Conservation (phyloP, 345 rosid species). For the Lepidium africanum region DNA sequence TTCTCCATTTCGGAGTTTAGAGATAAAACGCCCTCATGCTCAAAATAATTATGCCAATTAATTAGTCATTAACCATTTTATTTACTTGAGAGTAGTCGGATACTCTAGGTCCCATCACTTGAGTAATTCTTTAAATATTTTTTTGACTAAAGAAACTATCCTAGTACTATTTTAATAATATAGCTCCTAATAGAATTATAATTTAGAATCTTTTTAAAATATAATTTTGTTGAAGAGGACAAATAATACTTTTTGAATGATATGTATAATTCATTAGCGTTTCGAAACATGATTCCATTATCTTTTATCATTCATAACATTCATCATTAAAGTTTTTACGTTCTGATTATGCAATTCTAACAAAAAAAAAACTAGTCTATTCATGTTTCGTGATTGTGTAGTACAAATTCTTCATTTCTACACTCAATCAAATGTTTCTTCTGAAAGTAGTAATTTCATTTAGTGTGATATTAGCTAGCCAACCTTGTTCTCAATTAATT, state of each 20-base stretch:
- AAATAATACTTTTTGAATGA: background rate
- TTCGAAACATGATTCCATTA: background rate
- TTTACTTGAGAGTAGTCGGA: no score
- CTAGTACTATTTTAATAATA: background rate
- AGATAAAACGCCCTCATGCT: background rate
- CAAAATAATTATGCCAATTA: background rate
- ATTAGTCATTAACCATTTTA: no score
- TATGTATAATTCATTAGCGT: background rate
- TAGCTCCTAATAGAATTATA: background rate
- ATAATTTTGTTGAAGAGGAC: background rate
- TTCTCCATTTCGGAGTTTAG: background rate
- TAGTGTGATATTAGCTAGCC: no score
- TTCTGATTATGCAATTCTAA: background rate
- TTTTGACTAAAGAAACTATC: background rate
- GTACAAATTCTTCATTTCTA: no score
- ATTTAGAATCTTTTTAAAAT: background rate
- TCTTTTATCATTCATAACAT: background rate
- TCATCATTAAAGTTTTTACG: background rate
- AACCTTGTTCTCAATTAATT: no score
- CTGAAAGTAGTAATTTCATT: no score
- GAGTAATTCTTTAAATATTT: no score
- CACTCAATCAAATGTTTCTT: no score
- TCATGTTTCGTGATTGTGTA: no score
- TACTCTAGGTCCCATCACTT: no score
- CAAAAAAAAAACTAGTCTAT: background rate